Percentiles rank a stretch among this genome's conserved stretches.
These are phyloP conservation scores for Akanthomyces lecanii DNA, from an alignment of 2,329 filamentous ascomycete species.

Conservation along the genomic window DNA sequence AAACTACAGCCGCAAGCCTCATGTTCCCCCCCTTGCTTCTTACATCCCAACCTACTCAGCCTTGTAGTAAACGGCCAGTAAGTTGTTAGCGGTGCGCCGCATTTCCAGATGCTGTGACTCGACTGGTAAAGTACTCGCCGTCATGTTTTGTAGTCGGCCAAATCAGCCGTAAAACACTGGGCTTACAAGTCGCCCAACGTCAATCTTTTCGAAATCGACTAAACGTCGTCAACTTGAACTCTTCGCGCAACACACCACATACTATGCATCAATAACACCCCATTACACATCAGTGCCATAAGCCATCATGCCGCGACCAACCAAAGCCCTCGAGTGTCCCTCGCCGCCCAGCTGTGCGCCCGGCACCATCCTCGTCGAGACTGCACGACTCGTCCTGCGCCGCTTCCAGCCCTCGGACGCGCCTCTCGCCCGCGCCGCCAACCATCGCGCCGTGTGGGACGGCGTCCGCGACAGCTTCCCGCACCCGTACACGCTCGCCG, in stretches of 20 bases:
- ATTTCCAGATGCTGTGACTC: no score
- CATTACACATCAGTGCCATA: not conserved
- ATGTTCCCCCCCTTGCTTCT: no score
- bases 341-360: conserved; percentile 25
- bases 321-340: conserved; percentile 18
- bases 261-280: not conserved
- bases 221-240: not conserved
- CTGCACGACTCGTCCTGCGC: conserved; percentile 37
- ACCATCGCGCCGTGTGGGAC: conserved; percentile 35
- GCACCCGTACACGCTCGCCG: conserved; percentile 39
- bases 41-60: no score
- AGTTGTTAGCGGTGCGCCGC: no score
- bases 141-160: no score
- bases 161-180: no score
- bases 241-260: not conserved
- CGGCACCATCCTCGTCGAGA: conserved; percentile 30
- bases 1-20: not conserved
- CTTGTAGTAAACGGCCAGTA: no score
- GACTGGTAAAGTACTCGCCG: no score
- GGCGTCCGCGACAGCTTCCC: conserved; percentile 44
- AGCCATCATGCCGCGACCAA: not conserved
- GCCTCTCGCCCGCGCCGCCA: conserved; percentile 30
- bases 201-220: no score
- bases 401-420: conserved; percentile 38
- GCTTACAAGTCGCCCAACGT: no score